Evolutionary conservation across 306 rosid genomes (phyloP), one percentile per base, ranked within the genome.

Genomic region (Ziziphus jujuba): DNA sequence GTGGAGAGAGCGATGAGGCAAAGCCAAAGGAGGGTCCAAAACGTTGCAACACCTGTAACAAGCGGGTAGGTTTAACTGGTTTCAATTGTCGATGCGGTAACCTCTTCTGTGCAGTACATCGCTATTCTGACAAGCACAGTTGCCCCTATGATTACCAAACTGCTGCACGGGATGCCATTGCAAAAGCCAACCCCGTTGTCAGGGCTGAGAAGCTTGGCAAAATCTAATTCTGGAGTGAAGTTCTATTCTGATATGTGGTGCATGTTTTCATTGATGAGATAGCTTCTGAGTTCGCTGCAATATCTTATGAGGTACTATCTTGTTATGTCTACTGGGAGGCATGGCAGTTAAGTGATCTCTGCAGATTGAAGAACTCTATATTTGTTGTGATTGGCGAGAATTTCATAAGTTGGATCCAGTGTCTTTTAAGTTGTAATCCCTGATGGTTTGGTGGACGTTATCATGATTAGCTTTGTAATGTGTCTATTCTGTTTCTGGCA

Each of bases 141-240:
- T 91, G 98, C 68, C 82, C 88, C 23, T 87, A 83, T 58, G 98
- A 91, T 64, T 91, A 91, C 66, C 96, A 85, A 62, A 84, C 91
- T 74, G 98, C 90, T 70, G 98, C 86, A 13, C 84, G 77, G 9
- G 86, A 87, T 75, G 96, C 96, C 33, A 85, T 91, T 51, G 87
- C 95, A 20, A 87, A 84, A 80, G 96, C 95, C 80, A 91, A 91
- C 79, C 98, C 98, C 0, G 84, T 89, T 58, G 87, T 91, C 71
- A 89, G 87, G 81, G 96, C 98, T 53, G 89, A 89, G 80, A 91
- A 91, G 84, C 98, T 91, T 63, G 96, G 89, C 68, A 91, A 89
- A 78, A 89, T 91, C 61, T 91, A 72, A 85, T 19, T 76, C 9
- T 64, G 47, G 33, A 31, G 68, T 54, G 51, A 72, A 70, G 71